Conservation (phyloP, 139 green algal genomes). For the Asterochloris sp. region DNA sequence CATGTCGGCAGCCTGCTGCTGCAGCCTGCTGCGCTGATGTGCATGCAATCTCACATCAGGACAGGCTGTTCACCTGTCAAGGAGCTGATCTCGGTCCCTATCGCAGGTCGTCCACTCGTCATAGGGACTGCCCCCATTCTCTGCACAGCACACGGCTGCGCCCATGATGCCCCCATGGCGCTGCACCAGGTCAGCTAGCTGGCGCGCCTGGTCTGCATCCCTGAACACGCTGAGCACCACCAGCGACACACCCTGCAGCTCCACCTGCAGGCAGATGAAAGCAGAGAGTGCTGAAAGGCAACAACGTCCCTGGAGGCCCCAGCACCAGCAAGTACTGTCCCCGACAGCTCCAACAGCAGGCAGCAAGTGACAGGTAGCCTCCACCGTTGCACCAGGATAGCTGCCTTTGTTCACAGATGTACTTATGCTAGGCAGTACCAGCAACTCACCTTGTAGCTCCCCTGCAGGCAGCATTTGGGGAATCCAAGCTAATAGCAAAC, state of each 20-base stretch:
- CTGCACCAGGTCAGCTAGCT: conserved; percentile 56
- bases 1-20: too few species aligned
- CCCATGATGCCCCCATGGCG: conserved; percentile 52
- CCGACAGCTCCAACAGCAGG: too few species aligned
- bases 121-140: conserved; percentile 44
- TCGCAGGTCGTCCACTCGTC: conserved; percentile 75
- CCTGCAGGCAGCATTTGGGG: too few species aligned
- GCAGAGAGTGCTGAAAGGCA: neutral
- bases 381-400: neutral
- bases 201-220: conserved; percentile 32
- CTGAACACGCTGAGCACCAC: conserved; percentile 65
- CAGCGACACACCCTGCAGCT: conserved; percentile 64
- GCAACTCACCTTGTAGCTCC: neutral
- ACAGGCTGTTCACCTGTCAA: conserved; percentile 43
- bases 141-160: conserved; percentile 66
- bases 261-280: conserved; percentile 31
- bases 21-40: too few species aligned
- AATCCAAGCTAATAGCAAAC: too few species aligned
- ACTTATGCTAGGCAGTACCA: conserved; percentile 1
- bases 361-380: neutral
- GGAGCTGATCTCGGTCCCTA: conserved; percentile 47
- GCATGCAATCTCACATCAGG: too few species aligned
- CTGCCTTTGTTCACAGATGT: neutral
- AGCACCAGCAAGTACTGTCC: too few species aligned
- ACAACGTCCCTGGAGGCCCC: neutral